phyloP scores from a whole-genome alignment of 495 filamentous ascomycete genomes.

The Polyplosphaeria fusca region DNA sequence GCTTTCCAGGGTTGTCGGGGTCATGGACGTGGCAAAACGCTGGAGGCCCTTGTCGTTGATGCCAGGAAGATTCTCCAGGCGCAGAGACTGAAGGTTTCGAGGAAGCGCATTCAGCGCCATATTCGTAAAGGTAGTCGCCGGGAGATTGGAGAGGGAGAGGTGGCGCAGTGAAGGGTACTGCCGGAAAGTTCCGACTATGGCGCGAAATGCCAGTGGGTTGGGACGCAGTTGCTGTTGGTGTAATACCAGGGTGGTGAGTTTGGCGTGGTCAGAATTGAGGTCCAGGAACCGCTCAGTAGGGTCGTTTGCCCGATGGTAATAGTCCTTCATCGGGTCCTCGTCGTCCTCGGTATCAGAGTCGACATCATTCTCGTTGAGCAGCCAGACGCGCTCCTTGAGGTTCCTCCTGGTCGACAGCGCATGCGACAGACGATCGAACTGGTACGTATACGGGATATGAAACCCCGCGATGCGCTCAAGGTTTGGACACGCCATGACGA shows the following conservation, averaged over 20 bases:
- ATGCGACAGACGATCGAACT: conserved; percentile 71
- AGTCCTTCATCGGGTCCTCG: conserved; percentile 24
- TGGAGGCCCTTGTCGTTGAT: conserved; percentile 74
- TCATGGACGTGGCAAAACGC: conserved; percentile 54
- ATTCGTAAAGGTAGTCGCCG: conserved; percentile 70
- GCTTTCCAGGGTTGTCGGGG: conserved; percentile 21
- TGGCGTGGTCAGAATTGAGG: conserved; percentile 67
- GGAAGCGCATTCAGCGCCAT: conserved; percentile 67
- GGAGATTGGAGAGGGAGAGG: conserved; percentile 71
- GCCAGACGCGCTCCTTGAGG: conserved; percentile 78
- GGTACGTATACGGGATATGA: conserved; percentile 66
- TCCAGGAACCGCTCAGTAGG: conserved; percentile 67
- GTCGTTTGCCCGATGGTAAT: conserved; percentile 58
- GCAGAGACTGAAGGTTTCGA: conserved; percentile 61
- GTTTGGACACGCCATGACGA: conserved; percentile 86
- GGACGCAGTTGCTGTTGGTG: conserved; percentile 56
- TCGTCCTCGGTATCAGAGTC: conserved; percentile 31
- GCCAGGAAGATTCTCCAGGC: conserved; percentile 72
- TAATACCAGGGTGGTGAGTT: conserved; percentile 70
- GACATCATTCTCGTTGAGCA: conserved; percentile 52
- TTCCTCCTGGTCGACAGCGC: conserved; percentile 72
- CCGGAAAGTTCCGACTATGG: conserved; percentile 64
- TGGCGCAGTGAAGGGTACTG: conserved; percentile 66
- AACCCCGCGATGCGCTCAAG: conserved; percentile 71
- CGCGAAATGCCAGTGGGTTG: conserved; percentile 45